phyloP scores from a whole-genome alignment of 202 grass and related monocot genomes.

The Alloteropsis angusta region DNA sequence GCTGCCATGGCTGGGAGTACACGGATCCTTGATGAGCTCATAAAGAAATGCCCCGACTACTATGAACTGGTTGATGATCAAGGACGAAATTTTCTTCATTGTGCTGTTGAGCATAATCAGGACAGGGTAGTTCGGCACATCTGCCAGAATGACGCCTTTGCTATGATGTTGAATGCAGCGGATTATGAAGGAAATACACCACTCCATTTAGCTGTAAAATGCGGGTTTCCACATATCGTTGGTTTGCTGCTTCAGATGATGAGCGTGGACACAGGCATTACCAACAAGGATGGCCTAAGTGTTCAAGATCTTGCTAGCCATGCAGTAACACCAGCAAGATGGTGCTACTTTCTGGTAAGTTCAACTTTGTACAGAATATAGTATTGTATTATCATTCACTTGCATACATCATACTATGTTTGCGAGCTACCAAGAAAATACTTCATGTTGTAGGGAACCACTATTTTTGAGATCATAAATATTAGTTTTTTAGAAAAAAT shows the following conservation, averaged over 20 bases:
- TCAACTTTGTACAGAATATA: too few species aligned
- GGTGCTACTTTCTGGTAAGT: not conserved
- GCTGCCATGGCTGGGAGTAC: not conserved
- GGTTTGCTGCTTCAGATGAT: not conserved
- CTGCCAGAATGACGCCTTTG: not conserved
- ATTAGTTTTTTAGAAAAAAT: too few species aligned
- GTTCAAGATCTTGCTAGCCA: not conserved
- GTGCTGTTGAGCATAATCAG: not conserved
- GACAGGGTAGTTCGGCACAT: not conserved
- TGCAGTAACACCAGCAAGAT: accelerated
- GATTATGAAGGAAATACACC: conserved; percentile 39
- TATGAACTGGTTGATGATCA: conserved; percentile 8
- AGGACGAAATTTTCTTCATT: conserved; percentile 31
- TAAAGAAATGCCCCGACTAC: not conserved
- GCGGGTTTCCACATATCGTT: not conserved
- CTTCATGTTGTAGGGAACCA: too few species aligned
- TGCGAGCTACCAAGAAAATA: too few species aligned
- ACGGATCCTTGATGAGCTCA: not conserved
- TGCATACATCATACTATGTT: too few species aligned
- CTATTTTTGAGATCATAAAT: too few species aligned
- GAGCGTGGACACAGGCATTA: not conserved
- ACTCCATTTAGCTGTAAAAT: conserved; percentile 20
- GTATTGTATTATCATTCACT: too few species aligned
- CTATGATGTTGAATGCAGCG: conserved; percentile 3
- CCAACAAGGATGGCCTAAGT: conserved; percentile 28